Evolutionary conservation across 257 asterid species (phyloP), one percentile per base, ranked within the genome.

Genomic region (Catharanthus roseus): DNA sequence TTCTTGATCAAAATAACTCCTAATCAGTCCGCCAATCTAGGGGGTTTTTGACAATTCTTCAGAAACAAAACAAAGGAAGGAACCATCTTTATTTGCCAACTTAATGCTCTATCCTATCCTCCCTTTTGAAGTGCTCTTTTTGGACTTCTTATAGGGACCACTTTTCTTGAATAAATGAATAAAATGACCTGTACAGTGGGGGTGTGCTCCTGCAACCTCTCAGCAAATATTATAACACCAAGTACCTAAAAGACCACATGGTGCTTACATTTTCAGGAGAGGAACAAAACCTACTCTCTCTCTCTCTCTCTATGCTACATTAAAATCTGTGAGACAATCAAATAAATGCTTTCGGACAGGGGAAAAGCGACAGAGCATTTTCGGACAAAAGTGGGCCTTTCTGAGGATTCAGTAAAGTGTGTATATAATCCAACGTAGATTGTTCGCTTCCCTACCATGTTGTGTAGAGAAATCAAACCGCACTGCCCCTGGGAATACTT

Each of bases 181-280:
- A 79, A 78, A 78, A 68, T 82, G 51, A 78, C 73, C 91, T 88
- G 86, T 90, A 90, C 91, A 88, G 56, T 82, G 66, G n/a, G n/a
- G n/a, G 15, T n/a, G 65, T 2, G 71, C 24, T 63, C 61, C 21
- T 18, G 31, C 41, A 26, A 71, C 62, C 45, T 42, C 75, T 70
- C 72, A 65, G 49, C 76, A 47, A 38, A 65, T 82, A 77, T 62
- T 57, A 67, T 66, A 65, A 71, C 73, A 65, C 68, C 68, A 71
- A n/a, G 68, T 68, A n/a, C 72, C 80, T 76, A 64, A 5, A 26
- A 56, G 50, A 45, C 41, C 60, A 44, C 15, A 34, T 42, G 55
- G 51, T 68, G 63, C 60, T 58, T 53, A 63, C 47, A 72, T 70
- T 65, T 38, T 57, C 74, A 75, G 55, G 57, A 68, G 23, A 67